These are phyloP conservation scores for Fusarium luffae DNA, from an alignment of 2,329 filamentous ascomycete genomes.

Conservation along the genomic window DNA sequence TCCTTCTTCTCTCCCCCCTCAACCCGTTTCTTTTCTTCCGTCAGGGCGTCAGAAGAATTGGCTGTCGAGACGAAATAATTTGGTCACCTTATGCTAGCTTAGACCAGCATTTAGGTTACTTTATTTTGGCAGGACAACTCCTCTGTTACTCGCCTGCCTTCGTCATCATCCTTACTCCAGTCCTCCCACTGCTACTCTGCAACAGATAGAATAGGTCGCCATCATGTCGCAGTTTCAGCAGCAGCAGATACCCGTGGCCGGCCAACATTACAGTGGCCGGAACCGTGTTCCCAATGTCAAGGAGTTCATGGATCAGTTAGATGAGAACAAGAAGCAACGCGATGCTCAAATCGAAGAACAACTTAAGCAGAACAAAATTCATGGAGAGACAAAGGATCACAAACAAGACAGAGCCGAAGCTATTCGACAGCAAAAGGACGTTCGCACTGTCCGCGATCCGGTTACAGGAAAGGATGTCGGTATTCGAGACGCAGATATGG, in stretches of 20 bases:
- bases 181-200: conserved; percentile 7
- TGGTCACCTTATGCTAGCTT: background rate
- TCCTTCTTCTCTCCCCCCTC: background rate
- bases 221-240: conserved; percentile 54
- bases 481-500: conserved; percentile 82
- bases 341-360: conserved; percentile 77
- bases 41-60: background rate
- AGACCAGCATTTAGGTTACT: background rate
- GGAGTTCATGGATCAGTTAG: conserved; percentile 82
- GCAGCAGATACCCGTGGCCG: conserved; percentile 57
- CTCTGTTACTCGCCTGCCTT: background rate
- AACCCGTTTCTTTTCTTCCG: background rate
- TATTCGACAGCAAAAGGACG: conserved; percentile 55
- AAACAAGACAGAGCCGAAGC: conserved; percentile 48
- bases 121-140: background rate
- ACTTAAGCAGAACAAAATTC: conserved; percentile 52
- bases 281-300: conserved; percentile 91
- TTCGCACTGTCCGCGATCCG: conserved; percentile 85
- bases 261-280: conserved; percentile 80
- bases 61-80: background rate
- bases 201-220: background rate
- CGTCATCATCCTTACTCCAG: background rate
- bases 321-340: conserved; percentile 80
- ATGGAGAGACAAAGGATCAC: conserved; percentile 57
- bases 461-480: conserved; percentile 87